phyloP scores from a whole-genome alignment of 2,329 filamentous ascomycete genomes.

The Diplodia scrobiculata region DNA sequence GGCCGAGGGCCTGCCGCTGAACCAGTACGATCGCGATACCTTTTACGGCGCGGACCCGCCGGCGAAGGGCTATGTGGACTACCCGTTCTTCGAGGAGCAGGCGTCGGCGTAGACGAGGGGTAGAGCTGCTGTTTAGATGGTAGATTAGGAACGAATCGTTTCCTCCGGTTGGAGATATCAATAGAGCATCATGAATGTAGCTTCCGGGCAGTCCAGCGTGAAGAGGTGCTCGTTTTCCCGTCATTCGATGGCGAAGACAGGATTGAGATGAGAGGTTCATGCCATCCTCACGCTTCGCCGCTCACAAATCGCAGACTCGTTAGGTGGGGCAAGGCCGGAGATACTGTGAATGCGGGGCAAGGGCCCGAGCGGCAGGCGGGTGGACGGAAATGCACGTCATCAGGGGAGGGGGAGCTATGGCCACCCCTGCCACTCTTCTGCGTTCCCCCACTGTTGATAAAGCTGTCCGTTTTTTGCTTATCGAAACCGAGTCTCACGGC shows the following conservation, averaged over 20 bases:
- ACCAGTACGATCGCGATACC: constrained; percentile 45
- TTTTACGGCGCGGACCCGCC: constrained; percentile 49
- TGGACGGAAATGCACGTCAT: constrained; percentile 17
- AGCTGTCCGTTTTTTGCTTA: background rate
- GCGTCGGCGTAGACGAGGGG: background rate
- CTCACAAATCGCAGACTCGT: background rate
- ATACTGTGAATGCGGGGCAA: constrained; percentile 9
- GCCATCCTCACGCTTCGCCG: background rate
- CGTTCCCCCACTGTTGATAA: background rate
- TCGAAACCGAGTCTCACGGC: background rate
- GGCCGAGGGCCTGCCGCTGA: constrained; percentile 42
- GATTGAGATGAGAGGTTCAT: background rate
- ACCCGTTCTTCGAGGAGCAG: constrained; percentile 40
- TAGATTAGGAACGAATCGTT: background rate
- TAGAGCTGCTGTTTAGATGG: background rate
- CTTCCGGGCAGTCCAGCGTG: background rate
- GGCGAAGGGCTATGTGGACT: constrained; percentile 48
- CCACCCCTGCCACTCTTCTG: constrained; percentile 34
- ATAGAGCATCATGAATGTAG: background rate
- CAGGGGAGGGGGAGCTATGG: constrained; percentile 47
- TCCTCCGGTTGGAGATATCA: background rate
- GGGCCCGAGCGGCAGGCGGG: background rate
- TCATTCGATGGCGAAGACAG: background rate
- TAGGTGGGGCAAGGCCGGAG: background rate
- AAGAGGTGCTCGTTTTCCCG: background rate